Percentiles rank a stretch among this genome's conserved stretches.
Conservation (phyloP, 169 alveolate genomes). For the Besnoitia besnoiti region DNA sequence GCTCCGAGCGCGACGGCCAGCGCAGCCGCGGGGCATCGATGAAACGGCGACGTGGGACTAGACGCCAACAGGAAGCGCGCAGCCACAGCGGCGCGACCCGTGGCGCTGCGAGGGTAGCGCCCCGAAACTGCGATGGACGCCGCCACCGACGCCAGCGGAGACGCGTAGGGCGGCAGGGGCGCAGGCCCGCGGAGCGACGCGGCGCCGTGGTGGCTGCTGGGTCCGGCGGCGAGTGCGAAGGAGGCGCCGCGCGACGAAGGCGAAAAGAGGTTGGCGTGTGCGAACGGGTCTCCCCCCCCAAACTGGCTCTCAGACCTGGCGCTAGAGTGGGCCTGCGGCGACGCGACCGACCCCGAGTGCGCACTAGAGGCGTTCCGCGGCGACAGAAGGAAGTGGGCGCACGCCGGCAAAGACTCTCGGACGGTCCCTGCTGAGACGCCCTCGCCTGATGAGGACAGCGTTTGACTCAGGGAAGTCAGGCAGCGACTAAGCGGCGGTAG, state of each 20-base stretch:
- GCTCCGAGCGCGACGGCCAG: conserved; percentile 51
- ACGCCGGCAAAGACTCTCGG: neutral
- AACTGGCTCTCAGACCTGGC: neutral
- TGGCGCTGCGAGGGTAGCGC: conserved; percentile 4
- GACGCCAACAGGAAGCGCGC: conserved; percentile 26
- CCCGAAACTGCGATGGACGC: conserved; percentile 12
- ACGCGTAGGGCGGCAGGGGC: neutral
- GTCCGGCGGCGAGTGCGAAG: neutral
- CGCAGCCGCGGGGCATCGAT: conserved; percentile 42
- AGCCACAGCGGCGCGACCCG: conserved; percentile 43
- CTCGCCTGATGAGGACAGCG: neutral
- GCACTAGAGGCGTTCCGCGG: neutral
- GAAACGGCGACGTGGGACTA: conserved; percentile 43
- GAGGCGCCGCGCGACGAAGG: neutral
- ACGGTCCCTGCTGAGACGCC: neutral
- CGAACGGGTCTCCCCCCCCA: neutral
- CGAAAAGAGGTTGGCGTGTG: neutral
- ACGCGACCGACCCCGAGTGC: neutral
- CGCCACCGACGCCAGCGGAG: neutral
- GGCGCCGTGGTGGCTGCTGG: neutral
- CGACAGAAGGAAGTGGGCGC: neutral
- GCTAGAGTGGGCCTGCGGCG: neutral
- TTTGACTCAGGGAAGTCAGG: neutral
- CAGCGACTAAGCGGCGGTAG: neutral
- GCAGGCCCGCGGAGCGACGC: neutral